Evolutionary conservation across 352 stramenopile genomes (phyloP).

Genomic region (Detonula confervacea): DNA sequence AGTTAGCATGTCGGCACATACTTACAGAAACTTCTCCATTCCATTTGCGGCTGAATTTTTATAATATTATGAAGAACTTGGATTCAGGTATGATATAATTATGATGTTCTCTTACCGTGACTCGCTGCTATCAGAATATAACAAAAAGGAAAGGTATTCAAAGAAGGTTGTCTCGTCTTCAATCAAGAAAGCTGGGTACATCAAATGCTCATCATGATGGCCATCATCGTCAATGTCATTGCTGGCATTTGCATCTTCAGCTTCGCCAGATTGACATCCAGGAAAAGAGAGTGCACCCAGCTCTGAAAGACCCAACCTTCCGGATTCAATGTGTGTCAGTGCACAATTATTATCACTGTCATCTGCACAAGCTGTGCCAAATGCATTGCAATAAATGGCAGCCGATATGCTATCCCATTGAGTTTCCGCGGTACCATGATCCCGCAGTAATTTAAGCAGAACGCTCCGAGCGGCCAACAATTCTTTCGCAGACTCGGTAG

Average conservation of each 20-base stretch:
- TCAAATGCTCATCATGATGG: constrained; percentile 8
- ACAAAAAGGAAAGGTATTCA: constrained; percentile 5
- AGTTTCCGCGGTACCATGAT: constrained; percentile 39
- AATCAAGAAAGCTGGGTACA: constrained; percentile 25
- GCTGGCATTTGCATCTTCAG: too few species aligned
- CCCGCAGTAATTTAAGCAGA: constrained; percentile 19
- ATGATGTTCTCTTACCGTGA: too few species aligned
- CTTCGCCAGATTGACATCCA: constrained; percentile 6
- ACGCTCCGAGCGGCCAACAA: constrained; percentile 15
- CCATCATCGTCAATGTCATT: neutral
- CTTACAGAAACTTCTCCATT: too few species aligned
- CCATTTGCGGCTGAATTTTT: too few species aligned
- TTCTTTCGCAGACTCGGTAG: constrained; percentile 13
- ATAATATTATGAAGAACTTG: too few species aligned
- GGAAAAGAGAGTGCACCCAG: constrained; percentile 12
- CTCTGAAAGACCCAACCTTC: constrained; percentile 21
- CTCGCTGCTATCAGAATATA: too few species aligned
- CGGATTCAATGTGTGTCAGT: constrained; percentile 10
- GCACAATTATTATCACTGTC: neutral
- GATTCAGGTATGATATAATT: too few species aligned
- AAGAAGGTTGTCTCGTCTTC: constrained; percentile 25
- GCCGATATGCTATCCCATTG: constrained; percentile 53
- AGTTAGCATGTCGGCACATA: too few species aligned
- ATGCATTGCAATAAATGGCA: constrained; percentile 50
- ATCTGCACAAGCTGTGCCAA: constrained; percentile 9